phyloP scores from a whole-genome alignment of 1,139 yeast species.

The Lodderomyces parapsilosis region DNA sequence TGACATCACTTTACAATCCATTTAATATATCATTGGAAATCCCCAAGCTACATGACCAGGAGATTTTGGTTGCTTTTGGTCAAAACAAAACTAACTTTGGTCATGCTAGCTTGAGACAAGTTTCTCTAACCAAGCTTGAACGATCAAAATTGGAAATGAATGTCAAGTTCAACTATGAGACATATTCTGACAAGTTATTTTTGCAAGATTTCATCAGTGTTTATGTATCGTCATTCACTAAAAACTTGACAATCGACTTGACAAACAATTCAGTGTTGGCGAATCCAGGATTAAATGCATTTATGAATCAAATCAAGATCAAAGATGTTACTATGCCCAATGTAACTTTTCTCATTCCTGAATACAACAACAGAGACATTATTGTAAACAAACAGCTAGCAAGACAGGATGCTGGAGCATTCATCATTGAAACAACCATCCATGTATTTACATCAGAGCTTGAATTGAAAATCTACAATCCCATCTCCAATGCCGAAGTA shows the following conservation, averaged over 20 bases:
- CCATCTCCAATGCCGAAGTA: slow-evolving; percentile 43
- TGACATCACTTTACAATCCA: slow-evolving; percentile 42
- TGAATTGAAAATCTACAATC: slow-evolving; percentile 52
- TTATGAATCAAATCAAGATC: slow-evolving; percentile 18
- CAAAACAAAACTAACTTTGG: slow-evolving; percentile 20
- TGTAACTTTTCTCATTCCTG: slow-evolving; percentile 11
- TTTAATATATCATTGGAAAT: slow-evolving; percentile 23
- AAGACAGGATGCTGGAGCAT: slow-evolving; percentile 9
- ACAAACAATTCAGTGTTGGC: slow-evolving; percentile 14
- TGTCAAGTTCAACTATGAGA: slow-evolving; percentile 12
- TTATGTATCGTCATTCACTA: slow-evolving; percentile 13
- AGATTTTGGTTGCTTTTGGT: slow-evolving; percentile 17
- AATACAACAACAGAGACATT: not conserved
- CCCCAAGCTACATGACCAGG: slow-evolving; percentile 12
- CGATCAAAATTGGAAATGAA: slow-evolving; percentile 15
- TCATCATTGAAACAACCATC: slow-evolving; percentile 44
- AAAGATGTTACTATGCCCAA: slow-evolving; percentile 17
- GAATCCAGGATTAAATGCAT: slow-evolving; percentile 17
- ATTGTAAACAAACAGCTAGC: not conserved
- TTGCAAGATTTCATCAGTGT: slow-evolving; percentile 17
- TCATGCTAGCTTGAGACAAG: slow-evolving; percentile 13
- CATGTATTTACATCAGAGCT: slow-evolving; percentile 53
- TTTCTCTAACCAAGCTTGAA: slow-evolving; percentile 19
- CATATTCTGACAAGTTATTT: slow-evolving; percentile 11
- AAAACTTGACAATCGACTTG: slow-evolving; percentile 12